Percentiles rank a stretch among this genome's conserved stretches.
phyloP scores from a whole-genome alignment of 83 land plant genomes.

The Larix sibirica region DNA sequence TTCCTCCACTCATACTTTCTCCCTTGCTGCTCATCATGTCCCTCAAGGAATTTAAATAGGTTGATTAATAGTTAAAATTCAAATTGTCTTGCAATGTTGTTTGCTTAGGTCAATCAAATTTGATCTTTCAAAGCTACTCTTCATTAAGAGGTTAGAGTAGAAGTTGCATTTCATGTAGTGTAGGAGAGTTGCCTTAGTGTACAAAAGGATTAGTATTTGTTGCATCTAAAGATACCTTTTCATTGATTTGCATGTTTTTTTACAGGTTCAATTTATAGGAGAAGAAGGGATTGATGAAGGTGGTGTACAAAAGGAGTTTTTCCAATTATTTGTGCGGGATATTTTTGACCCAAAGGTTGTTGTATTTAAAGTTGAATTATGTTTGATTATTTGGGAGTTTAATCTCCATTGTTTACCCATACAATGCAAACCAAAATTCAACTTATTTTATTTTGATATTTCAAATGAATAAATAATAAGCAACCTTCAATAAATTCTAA shows the following conservation, averaged over 20 bases:
- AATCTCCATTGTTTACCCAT: neutral
- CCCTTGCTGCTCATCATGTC: no score
- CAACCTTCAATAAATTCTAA: neutral
- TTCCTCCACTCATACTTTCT: no score
- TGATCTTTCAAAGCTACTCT: neutral
- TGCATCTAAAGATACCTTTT: neutral
- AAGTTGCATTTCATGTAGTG: no score
- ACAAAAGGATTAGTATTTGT: neutral
- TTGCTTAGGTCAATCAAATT: neutral
- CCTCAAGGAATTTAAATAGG: no score
- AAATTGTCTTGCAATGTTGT: neutral
- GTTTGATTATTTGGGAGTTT: neutral
- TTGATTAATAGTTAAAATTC: no score
- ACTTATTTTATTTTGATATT: neutral
- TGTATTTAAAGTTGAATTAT: neutral
- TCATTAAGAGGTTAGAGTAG: neutral
- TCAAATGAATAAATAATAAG: neutral
- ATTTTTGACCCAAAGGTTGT: slow-evolving; percentile 26
- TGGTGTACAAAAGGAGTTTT: slow-evolving; percentile 33
- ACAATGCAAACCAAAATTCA: neutral
- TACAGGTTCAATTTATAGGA: slow-evolving; percentile 29
- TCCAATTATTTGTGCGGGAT: slow-evolving; percentile 28
- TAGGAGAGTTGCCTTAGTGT: neutral
- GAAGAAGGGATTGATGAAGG: slow-evolving; percentile 35
- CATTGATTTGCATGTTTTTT: neutral